These are phyloP conservation scores for Puccinia polysora DNA, from an alignment of 1,284 basidiomycete species.

Conservation along the genomic window DNA sequence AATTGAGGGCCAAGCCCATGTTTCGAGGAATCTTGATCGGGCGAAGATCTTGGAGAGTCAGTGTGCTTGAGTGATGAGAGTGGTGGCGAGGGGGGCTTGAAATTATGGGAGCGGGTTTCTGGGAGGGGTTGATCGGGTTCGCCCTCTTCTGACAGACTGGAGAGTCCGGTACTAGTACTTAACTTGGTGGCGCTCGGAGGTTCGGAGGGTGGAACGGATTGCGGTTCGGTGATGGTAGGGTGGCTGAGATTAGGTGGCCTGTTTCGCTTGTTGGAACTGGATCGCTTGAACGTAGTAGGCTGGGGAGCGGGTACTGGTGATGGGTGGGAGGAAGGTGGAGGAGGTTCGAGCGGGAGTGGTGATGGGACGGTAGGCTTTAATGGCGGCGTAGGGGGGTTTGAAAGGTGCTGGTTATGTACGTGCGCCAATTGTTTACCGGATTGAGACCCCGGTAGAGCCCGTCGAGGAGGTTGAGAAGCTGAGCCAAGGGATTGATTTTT, in stretches of 20 bases:
- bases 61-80: background rate
- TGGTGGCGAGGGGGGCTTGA: slow-evolving; percentile 9
- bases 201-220: slow-evolving; percentile 3
- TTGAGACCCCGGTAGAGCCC: slow-evolving; percentile 37
- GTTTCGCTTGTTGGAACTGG: slow-evolving; percentile 23
- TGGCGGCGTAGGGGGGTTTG: slow-evolving; percentile 10
- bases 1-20: background rate
- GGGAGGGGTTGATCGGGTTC: background rate
- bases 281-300: slow-evolving; percentile 11
- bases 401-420: slow-evolving; percentile 19
- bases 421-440: slow-evolving; percentile 38
- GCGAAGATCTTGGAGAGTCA: background rate
- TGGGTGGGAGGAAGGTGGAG: background rate
- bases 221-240: background rate
- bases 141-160: slow-evolving; percentile 30
- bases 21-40: background rate
- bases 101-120: background rate
- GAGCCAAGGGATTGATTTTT: background rate
- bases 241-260: background rate
- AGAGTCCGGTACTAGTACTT: slow-evolving; percentile 15
- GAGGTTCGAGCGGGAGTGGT: background rate
- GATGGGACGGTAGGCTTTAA: background rate
- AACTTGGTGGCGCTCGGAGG: slow-evolving; percentile 19
- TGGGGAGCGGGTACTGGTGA: slow-evolving; percentile 6
- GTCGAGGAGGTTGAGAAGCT: slow-evolving; percentile 8